Evolutionary conservation across 2,329 filamentous ascomycete genomes (phyloP).

Genomic region (Aspergillus piperis): DNA sequence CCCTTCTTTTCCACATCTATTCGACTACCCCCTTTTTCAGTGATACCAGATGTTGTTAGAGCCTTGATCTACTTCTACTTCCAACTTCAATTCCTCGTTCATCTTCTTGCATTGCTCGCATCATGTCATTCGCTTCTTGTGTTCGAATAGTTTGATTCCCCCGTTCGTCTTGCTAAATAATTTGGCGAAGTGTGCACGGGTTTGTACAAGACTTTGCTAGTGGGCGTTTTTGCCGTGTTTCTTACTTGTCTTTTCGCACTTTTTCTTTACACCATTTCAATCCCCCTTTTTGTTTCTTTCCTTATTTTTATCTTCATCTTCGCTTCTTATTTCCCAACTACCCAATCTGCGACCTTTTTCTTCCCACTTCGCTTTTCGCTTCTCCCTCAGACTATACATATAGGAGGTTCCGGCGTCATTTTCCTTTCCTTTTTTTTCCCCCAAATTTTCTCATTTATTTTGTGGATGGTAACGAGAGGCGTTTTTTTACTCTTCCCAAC

Average conservation of each 20-base stretch:
- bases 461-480: neutral
- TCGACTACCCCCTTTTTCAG: conserved; percentile 3
- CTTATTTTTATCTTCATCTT: neutral
- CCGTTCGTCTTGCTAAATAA: neutral
- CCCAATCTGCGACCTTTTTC: neutral
- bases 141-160: conserved; percentile 11
- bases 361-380: neutral
- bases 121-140: conserved; percentile 13
- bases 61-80: conserved; percentile 7
- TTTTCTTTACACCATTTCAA: neutral
- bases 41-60: conserved; percentile 21
- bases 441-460: neutral
- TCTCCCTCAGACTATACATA: neutral
- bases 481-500: neutral
- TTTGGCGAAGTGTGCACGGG: conserved; percentile 10
- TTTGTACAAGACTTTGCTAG: conserved; percentile 13
- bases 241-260: neutral
- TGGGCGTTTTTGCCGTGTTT: conserved; percentile 6
- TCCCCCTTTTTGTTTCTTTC: too few relatives aligned
- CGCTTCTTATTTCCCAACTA: neutral
- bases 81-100: neutral
- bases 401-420: neutral
- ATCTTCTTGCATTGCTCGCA: conserved; percentile 3
- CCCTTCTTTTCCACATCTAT: neutral
- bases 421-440: neutral